Evolutionary conservation across 257 asterid genomes (phyloP), one percentile per base, ranked within the genome.

Genomic region (Rubia yunnanensis): DNA sequence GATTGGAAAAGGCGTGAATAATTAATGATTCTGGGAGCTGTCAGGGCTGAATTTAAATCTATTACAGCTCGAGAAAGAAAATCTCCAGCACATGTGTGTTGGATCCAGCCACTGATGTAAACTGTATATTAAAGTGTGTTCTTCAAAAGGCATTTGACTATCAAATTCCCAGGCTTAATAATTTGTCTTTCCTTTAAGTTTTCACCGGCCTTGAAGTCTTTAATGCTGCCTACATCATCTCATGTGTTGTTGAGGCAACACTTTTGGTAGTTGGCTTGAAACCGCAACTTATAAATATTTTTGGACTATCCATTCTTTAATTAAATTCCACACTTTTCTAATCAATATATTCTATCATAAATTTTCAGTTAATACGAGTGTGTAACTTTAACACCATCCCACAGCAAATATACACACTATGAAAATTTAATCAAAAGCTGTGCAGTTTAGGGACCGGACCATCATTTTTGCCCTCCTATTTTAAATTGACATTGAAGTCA

Each of bases 1-100:
- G 31, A 53, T 5, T 7, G 53, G 34, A 31, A 23, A 28, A 26
- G n/a, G 18, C 30, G 13, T 55, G 31, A 49, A 23, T 59, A 15
- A 34, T 39, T 24, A 49, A 60, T 15, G 49, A 44, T 20, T 41
- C 14, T 27, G n/a, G 68, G 27, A 64, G 68, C 56, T 44, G 57
- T 41, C 56, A 9, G 8, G 7, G 46, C 23, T 35, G 22, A 8
- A 18, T 11, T 68, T 66, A 36, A 22, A n/a, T 64, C n/a, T 24
- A 22, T 34, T 63, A 59, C 71, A 64, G 63, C 62, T 64, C 66
- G 23, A 10, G 41, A 48, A 15, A 44, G 22, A 44, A 0, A 15
- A 10, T 14, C 5, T 44, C 10, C 46, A 27, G n/a, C 59, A 3
- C 48, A 28, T 18, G 66, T 39, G 63, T 30, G 58, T 58, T 13